Conservation (phyloP, 1,284 basidiomycete genomes). For the Singerocomus inundabilis region DNA sequence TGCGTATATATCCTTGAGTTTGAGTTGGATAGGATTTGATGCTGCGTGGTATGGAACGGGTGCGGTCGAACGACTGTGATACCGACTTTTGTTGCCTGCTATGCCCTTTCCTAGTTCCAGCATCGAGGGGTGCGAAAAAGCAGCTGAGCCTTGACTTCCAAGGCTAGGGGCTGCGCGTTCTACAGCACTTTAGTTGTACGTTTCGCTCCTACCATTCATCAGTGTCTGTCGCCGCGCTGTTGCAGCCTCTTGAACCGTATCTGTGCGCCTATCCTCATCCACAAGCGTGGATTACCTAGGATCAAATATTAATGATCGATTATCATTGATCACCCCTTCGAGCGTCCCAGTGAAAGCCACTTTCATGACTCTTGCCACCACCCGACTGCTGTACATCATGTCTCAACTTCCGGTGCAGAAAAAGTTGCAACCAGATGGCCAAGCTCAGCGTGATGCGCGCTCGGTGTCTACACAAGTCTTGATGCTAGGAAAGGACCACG, state of each 20-base stretch:
- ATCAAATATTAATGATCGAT: too few relatives aligned
- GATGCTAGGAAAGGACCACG: conserved; percentile 26
- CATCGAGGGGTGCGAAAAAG: too few relatives aligned
- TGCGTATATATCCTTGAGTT: too few relatives aligned
- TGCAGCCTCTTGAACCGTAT: not conserved
- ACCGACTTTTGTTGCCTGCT: too few relatives aligned
- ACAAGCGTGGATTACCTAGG: not conserved
- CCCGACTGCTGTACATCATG: conserved; percentile 3
- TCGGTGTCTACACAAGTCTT: conserved; percentile 20
- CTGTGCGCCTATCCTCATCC: not conserved
- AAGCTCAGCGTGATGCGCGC: not conserved
- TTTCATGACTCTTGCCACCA: not conserved
- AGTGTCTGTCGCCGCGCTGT: not conserved
- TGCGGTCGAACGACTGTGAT: too few relatives aligned
- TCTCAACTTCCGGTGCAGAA: not conserved
- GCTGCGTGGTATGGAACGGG: too few relatives aligned
- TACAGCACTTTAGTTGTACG: not conserved
- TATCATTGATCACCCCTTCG: not conserved
- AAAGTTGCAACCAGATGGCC: not conserved
- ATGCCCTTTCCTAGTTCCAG: too few relatives aligned
- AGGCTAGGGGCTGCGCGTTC: too few relatives aligned
- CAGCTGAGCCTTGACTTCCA: too few relatives aligned
- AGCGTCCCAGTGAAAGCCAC: not conserved
- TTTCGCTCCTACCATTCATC: not conserved
- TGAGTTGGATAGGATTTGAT: too few relatives aligned